A percentile compares a stretch with the other conserved stretches of the same genome.
Conservation (phyloP, 2,329 filamentous ascomycete species). For the Aspergillus novofumigatus region DNA sequence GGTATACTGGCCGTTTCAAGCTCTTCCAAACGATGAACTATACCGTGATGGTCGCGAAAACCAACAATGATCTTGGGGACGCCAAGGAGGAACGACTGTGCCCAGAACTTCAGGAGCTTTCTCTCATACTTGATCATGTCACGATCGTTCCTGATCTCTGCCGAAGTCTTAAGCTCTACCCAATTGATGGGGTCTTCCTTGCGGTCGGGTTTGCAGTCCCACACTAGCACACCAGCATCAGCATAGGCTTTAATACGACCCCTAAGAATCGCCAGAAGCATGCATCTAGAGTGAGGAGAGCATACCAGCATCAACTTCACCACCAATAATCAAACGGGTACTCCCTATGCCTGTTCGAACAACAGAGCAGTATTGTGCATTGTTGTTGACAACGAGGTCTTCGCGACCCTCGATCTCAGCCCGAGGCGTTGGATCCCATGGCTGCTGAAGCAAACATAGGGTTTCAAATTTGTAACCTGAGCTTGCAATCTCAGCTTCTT, state of each 20-base stretch:
- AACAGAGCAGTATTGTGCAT: slow-evolving; percentile 92
- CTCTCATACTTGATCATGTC: slow-evolving; percentile 76
- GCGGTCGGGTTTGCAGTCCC: slow-evolving; percentile 71
- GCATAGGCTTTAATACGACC: background rate
- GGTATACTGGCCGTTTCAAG: slow-evolving; percentile 78
- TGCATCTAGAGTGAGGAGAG: slow-evolving; percentile 6
- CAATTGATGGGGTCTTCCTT: slow-evolving; percentile 72
- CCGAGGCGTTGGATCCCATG: slow-evolving; percentile 69
- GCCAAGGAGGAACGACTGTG: slow-evolving; percentile 89
- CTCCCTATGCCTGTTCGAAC: slow-evolving; percentile 83
- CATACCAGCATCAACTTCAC: slow-evolving; percentile 86
- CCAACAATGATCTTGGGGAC: slow-evolving; percentile 90
- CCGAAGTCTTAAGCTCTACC: slow-evolving; percentile 93
- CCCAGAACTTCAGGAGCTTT: slow-evolving; percentile 94
- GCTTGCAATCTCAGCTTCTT: background rate
- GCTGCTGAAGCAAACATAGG: slow-evolving; percentile 67
- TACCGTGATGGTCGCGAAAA: slow-evolving; percentile 70
- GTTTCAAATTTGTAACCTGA: slow-evolving; percentile 96
- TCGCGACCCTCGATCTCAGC: slow-evolving; percentile 76
- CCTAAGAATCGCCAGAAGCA: background rate
- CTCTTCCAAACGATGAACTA: slow-evolving; percentile 69
- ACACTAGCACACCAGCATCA: slow-evolving; percentile 51
- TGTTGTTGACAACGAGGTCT: slow-evolving; percentile 72
- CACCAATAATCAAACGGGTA: slow-evolving; percentile 71
- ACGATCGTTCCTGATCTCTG: slow-evolving; percentile 62